Evolutionary conservation across 75 land plant species (phyloP).

Genomic region (Pinus albicaulis): DNA sequence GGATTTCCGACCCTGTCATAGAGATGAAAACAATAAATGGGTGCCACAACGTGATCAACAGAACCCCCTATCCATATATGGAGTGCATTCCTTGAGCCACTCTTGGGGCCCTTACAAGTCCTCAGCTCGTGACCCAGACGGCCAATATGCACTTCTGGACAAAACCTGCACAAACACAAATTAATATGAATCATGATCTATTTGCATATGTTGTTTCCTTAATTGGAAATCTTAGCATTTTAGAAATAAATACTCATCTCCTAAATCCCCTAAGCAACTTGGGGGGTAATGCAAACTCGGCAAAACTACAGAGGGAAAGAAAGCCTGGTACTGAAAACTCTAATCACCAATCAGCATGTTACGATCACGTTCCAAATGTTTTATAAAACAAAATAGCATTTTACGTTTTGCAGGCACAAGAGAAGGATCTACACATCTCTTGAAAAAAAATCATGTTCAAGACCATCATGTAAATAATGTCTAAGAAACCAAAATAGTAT

Average conservation of each 20-base stretch:
- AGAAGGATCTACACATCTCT: too few species aligned
- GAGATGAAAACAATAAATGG: constrained; percentile 60
- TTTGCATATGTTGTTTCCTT: neutral
- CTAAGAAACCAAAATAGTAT: too few species aligned
- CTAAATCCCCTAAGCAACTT: neutral
- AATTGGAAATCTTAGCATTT: neutral
- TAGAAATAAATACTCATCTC: neutral
- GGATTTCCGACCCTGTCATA: constrained; percentile 35
- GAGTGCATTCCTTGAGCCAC: constrained; percentile 10
- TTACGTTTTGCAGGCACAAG: too few species aligned
- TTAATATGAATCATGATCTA: too few species aligned
- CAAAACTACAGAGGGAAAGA: too few species aligned
- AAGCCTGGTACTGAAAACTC: too few species aligned
- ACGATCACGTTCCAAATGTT: neutral
- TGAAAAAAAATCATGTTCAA: too few species aligned
- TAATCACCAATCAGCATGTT: neutral
- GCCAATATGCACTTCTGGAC: constrained; percentile 67
- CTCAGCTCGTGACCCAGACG: constrained; percentile 48
- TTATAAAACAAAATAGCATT: too few species aligned
- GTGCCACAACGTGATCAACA: constrained; percentile 54
- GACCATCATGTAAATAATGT: too few species aligned
- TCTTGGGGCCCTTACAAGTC: constrained; percentile 35
- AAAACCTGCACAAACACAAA: constrained; percentile 29
- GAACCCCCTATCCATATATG: constrained; percentile 58
- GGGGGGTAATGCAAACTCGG: too few species aligned